These are phyloP conservation scores for Alternaria consortialis DNA, from an alignment of 2,329 filamentous ascomycete genomes.

Conservation along the genomic window DNA sequence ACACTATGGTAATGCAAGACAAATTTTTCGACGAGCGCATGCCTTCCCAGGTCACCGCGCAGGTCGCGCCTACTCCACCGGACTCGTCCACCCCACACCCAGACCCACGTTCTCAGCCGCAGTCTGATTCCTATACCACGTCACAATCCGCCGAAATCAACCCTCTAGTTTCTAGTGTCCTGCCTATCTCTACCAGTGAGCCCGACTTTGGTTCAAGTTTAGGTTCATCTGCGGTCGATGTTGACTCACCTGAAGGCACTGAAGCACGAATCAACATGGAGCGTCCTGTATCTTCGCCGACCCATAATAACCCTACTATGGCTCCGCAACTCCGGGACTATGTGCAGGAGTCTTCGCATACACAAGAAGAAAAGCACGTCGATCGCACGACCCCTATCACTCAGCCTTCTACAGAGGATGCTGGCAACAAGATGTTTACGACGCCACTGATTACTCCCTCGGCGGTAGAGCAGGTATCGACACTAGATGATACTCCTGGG, in stretches of 20 bases:
- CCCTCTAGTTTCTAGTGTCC: neutral
- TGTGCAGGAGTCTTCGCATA: neutral
- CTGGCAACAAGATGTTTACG: neutral
- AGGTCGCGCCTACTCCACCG: slow-evolving; percentile 11
- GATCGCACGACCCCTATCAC: neutral
- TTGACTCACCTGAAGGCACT: neutral
- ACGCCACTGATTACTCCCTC: neutral
- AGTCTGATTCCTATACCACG: neutral
- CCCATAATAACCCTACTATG: neutral
- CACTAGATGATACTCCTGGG: neutral
- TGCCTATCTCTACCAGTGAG: neutral
- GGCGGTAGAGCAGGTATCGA: neutral
- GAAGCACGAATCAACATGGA: neutral
- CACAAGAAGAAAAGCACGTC: neutral
- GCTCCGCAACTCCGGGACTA: neutral
- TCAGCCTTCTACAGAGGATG: neutral
- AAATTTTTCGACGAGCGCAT: neutral
- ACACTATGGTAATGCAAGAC: neutral
- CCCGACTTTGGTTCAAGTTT: neutral
- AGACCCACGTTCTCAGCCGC: neutral
- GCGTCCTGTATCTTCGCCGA: neutral
- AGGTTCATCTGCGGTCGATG: neutral
- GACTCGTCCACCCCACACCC: neutral
- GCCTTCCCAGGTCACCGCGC: neutral
- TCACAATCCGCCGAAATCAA: neutral